Conservation (phyloP, 2,329 filamentous ascomycete genomes). For the Daldinia sp. region DNA sequence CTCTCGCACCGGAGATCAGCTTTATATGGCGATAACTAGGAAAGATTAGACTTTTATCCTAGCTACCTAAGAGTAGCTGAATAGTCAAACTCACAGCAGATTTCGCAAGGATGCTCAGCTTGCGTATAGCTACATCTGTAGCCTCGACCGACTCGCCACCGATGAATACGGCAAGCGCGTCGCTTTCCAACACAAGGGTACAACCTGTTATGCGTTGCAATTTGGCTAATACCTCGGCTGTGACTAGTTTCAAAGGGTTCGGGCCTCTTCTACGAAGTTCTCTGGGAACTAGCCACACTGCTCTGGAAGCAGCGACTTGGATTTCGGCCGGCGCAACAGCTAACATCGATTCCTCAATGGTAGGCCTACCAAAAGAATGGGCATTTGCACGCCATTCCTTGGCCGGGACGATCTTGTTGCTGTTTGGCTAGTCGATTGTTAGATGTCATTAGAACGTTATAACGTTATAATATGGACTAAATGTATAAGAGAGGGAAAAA, state of each 20-base stretch:
- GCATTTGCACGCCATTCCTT: neutral
- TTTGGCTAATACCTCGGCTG: conserved; percentile 25
- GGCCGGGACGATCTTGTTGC: conserved; percentile 14
- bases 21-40: conserved; percentile 1
- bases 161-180: conserved; percentile 38
- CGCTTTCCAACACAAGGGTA: conserved; percentile 26
- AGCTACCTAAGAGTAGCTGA: neutral
- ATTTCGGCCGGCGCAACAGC: conserved; percentile 39
- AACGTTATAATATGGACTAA: neutral
- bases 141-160: conserved; percentile 35
- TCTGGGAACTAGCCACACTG: conserved; percentile 38
- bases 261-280: conserved; percentile 14
- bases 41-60: conserved; percentile 23
- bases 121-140: conserved; percentile 32
- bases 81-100: conserved; percentile 41
- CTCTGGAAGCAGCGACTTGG: conserved; percentile 13
- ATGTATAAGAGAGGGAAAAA: neutral
- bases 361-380: neutral
- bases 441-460: neutral
- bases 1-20: conserved; percentile 23
- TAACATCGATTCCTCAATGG: conserved; percentile 14
- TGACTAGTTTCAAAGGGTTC: conserved; percentile 16
- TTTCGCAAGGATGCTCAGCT: conserved; percentile 41
- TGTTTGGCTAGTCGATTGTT: conserved; percentile 14
- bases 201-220: conserved; percentile 38